Conservation (phyloP, 495 filamentous ascomycete genomes). For the Eremomyces bilateralis region DNA sequence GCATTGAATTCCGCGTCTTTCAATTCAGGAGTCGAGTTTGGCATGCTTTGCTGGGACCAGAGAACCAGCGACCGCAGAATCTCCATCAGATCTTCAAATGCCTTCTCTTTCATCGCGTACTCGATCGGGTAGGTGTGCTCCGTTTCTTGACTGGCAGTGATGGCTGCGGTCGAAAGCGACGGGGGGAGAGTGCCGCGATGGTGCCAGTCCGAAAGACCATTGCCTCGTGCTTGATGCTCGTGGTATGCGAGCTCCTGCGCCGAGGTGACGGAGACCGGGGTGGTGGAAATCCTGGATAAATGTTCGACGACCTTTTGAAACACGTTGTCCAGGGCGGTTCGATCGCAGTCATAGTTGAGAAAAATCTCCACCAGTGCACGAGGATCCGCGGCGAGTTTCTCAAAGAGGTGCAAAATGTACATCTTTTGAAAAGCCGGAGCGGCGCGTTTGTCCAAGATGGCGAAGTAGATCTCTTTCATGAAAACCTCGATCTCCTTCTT, state of each 20-base stretch:
- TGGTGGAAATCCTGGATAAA: constrained; percentile 58
- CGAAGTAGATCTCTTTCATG: constrained; percentile 90
- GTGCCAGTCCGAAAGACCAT: constrained; percentile 46
- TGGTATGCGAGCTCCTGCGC: constrained; percentile 68
- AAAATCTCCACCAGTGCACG: constrained; percentile 86
- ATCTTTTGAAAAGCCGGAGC: constrained; percentile 80
- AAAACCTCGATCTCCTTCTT: constrained; percentile 99
- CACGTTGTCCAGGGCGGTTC: constrained; percentile 83
- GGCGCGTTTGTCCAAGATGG: constrained; percentile 70
- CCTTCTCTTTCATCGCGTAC: constrained; percentile 68
- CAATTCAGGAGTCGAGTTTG: too few species aligned
- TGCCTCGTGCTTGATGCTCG: constrained; percentile 30
- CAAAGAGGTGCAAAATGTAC: constrained; percentile 70
- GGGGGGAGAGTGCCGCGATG: constrained; percentile 66
- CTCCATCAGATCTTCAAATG: constrained; percentile 71
- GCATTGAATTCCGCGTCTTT: constrained; percentile 32
- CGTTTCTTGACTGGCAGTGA: constrained; percentile 32
- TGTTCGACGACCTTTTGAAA: constrained; percentile 90
- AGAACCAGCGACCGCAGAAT: constrained; percentile 75
- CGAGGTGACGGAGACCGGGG: constrained; percentile 47
- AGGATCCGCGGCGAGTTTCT: constrained; percentile 64
- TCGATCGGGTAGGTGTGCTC: constrained; percentile 59
- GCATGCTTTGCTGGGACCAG: constrained; percentile 55
- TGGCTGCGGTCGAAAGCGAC: constrained; percentile 56
- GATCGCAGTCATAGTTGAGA: constrained; percentile 95